Base-by-base conservation (phyloP, 2,329 filamentous ascomycete species). In the Fusarium sp. region DNA sequence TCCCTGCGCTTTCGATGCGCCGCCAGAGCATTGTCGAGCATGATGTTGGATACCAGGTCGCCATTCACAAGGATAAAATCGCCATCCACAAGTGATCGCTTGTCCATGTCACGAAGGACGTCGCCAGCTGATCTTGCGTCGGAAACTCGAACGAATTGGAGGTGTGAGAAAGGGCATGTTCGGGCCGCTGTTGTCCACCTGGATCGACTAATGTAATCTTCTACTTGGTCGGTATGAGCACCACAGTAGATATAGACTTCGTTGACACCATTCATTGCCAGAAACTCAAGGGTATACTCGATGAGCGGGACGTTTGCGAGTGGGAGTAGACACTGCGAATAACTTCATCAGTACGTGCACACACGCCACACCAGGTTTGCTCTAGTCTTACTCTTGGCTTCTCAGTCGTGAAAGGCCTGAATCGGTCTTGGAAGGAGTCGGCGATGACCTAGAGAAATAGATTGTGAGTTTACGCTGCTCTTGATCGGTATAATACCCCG, bases 281-380 rank as follows among this genome's bases (percentile, higher is more conserved):
- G 90, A 76, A 97, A 98, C 78, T 98, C 94, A 76, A 98, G 90
- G 6, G 95, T 98, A 80, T 99, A 98, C 81, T 99, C 96, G 82
- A 99, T 97, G 69, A 99, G 85, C 37, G 96, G 95, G 3, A 91
- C 94, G 80, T 98, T 98, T 65, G 94, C 96, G 65, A 99, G 87
- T 13, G 95, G 94, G 9, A 99, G 86, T 32, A 99, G 91, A 83
- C 96, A 98, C 93, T 97, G 76, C 30, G 51, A 20, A 45, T 25
- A n/a, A 20, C 22, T 54, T 24, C 20, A 59, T 78, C 57, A 78
- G 75, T 45, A 45, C 18, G 18, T 54, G 56, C 48, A 27, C 20
- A 46, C 16, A 4, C 12, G 34, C 13, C 20, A 3, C 11, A 37
- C 12, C 12, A 18, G 29, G 5, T 22, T 30, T 30, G 8, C 32